Evolutionary conservation across 306 rosid genomes (phyloP).

Genomic region (Astragalus glycyphyllos): DNA sequence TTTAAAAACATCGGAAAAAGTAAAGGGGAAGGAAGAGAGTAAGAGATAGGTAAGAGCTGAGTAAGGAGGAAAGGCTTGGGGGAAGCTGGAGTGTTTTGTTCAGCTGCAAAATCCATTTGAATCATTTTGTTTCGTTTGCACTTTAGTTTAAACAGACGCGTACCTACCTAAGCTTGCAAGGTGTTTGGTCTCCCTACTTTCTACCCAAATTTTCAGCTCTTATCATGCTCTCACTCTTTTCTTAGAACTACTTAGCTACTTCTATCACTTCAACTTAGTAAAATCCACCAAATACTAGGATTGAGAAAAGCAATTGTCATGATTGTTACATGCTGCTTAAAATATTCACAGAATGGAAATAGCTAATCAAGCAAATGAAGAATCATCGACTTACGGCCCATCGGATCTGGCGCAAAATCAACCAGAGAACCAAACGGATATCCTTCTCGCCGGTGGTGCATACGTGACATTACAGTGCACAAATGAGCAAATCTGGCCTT

Average conservation of each 20-base stretch:
- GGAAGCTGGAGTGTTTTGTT: constrained; percentile 4
- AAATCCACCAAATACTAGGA: constrained; percentile 11
- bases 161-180: background rate
- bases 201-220: constrained; percentile 19
- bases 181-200: background rate
- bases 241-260: constrained; percentile 24
- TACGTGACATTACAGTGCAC: constrained; percentile 98
- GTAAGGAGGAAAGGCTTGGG: background rate
- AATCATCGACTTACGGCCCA: constrained; percentile 82
- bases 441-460: constrained; percentile 98
- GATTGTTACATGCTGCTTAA: constrained; percentile 5
- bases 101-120: constrained; percentile 14
- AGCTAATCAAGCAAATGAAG: constrained; percentile 31
- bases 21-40: background rate
- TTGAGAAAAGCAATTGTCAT: constrained; percentile 20
- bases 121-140: background rate
- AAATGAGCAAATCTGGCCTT: constrained; percentile 99
- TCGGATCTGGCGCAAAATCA: constrained; percentile 93
- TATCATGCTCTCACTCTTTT: constrained; percentile 36
- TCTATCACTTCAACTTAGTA: constrained; percentile 19
- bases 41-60: constrained; percentile 8
- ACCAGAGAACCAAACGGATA: constrained; percentile 99
- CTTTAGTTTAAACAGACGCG: constrained; percentile 11
- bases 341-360: constrained; percentile 20
- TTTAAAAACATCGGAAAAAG: background rate